A percentile compares a stretch with the other conserved stretches of the same genome.
These are phyloP conservation scores for Trichophyton rubrum DNA, from an alignment of 2,329 filamentous ascomycete genomes.

Conservation along the genomic window DNA sequence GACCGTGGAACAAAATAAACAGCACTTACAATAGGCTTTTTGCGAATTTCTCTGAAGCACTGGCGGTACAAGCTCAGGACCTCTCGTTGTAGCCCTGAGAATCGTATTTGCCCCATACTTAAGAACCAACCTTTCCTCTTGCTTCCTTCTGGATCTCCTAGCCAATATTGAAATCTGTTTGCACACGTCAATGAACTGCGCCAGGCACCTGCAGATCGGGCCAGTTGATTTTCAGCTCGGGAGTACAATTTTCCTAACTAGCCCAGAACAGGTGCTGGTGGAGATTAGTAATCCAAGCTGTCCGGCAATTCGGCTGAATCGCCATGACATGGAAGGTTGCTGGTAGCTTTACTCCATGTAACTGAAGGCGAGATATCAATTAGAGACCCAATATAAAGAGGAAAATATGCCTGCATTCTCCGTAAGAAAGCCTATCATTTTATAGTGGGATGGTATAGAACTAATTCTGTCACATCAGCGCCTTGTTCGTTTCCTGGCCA, in stretches of 20 bases:
- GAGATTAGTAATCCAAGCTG: not conserved
- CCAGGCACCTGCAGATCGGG: not conserved
- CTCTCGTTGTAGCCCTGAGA: slow-evolving; percentile 83
- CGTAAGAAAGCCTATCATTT: not conserved
- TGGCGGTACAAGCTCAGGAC: slow-evolving; percentile 75
- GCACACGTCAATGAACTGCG: not conserved
- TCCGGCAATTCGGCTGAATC: not conserved
- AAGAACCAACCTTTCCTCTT: not conserved
- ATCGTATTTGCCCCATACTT: slow-evolving; percentile 12
- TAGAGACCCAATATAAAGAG: not conserved
- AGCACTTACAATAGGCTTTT: slow-evolving; percentile 58
- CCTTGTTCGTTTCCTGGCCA: slow-evolving; percentile 60
- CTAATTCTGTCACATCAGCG: slow-evolving; percentile 35
- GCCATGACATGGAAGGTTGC: not conserved
- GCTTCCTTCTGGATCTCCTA: not conserved
- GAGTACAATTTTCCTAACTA: not conserved
- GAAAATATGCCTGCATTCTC: slow-evolving; percentile 2
- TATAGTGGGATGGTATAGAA: not conserved
- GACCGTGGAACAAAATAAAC: not conserved
- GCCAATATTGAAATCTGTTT: not conserved
- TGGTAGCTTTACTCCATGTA: not conserved
- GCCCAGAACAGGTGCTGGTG: not conserved
- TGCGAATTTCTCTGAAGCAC: slow-evolving; percentile 67
- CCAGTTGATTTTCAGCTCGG: not conserved
- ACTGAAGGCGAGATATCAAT: not conserved